Base-by-base conservation (phyloP, 2,329 filamentous ascomycete genomes). In the Pseudogymnoascus sp. region DNA sequence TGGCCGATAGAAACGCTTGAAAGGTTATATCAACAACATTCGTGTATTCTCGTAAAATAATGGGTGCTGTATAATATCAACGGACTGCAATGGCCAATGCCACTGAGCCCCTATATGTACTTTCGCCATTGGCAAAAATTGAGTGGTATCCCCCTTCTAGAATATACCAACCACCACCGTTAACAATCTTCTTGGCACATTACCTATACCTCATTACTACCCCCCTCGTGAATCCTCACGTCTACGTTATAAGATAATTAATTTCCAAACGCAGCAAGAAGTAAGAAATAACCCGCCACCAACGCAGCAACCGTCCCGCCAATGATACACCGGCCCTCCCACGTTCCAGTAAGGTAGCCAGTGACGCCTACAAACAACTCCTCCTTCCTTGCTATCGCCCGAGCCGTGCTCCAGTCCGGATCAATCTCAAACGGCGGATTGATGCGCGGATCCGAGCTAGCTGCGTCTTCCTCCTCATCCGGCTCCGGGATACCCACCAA, bases 301-400 rank as follows among this genome's bases (percentile, higher is more conserved):
- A 67, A 65, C 28, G 71, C 73, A 21, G 70, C 65, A 31, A 70
- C 16, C 59, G 71, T 68, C 3, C 68, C 72, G 59, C 71, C 18
- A 23, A 73, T 38, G 50, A 73, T 37, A 11, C 72, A 37, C 68
- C 70, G 62, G 53, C 77, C 66, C 66, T 72, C 70, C 64, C 64
- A 63, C 18, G 75, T 70, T 63, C 70, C 68, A 64, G 72, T 71
- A 31, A 73, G 69, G 46, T 72, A 74, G 53, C 86, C 86, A 16
- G 79, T 68, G 46, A 82, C 73, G 10, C 88, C 88, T 2, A 88
- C 81, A 21, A 82, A 69, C 25, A 88, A 50, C 72, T 90, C 88
- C 67, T 81, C 81, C 44, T 75, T 77, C 63, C 85, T 79, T 7
- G 86, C 87, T 46, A 75, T 73, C 21, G 78, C 78, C 64, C 84